Evolutionary conservation across 208 protist species (phyloP), one percentile per base, ranked within the genome.

Genomic region (Leishmania tarentolae): DNA sequence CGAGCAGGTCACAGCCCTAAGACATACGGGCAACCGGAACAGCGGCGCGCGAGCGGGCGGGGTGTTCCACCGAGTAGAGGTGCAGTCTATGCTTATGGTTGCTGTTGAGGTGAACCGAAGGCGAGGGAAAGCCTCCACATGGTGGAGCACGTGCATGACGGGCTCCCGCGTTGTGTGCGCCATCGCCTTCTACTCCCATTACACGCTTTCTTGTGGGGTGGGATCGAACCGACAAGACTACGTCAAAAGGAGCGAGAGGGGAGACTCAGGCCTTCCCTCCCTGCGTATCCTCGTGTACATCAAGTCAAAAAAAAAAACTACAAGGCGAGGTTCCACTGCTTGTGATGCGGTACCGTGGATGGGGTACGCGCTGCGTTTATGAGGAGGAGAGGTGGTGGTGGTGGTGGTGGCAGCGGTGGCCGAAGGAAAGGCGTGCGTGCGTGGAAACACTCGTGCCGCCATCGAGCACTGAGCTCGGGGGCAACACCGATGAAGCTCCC

Each of bases 301-400:
- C 65, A 70, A 24, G 37, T 31, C 7, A 2, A 44, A 46, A 82
- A 61, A 82, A 69, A 59, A 70, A n/a, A n/a, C n/a, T n/a, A n/a
- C 11, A 42, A 31, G 21, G 57, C 28, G 28, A 63, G 8, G 24
- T 35, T 31, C 57, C 57, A 31, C 21, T 31, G 50, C 0, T 53
- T 53, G 50, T 19, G 5, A 28, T 31, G 11, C 3, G 11, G 24
- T 2, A 0, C 28, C 47, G 47, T 19, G n/a, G 65, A 70, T 35
- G 40, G 9, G 13, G 65, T 42, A 42, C 28, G 65, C 13, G 5
- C 37, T 6, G 6, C 28, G 66, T 72, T 35, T 72, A n/a, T 50
- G 40, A 72, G 35, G 61, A 15, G 61, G 61, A 40, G 61, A n/a
- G 11, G 28, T 2, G 40, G 37, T 24, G 66, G n/a, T 65, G 59